phyloP scores from a whole-genome alignment of 1,139 yeast genomes.

The Candida sp. region DNA sequence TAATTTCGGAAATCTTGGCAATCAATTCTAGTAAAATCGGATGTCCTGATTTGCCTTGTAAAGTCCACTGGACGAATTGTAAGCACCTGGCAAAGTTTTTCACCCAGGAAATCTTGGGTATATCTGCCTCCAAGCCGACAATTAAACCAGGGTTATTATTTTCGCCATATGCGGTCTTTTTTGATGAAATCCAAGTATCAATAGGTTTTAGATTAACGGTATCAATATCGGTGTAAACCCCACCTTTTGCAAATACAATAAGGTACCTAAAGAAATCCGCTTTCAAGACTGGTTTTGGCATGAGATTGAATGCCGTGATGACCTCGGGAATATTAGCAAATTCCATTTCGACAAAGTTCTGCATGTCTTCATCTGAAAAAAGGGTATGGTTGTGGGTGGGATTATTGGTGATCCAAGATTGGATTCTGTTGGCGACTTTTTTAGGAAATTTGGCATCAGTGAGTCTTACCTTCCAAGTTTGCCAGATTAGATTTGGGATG shows the following conservation, averaged over 20 bases:
- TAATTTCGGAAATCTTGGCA: slow-evolving; percentile 71
- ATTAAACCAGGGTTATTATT: slow-evolving; percentile 61
- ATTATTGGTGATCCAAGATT: slow-evolving; percentile 57
- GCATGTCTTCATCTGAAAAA: slow-evolving; percentile 65
- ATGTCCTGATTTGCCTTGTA: slow-evolving; percentile 81
- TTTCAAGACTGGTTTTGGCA: slow-evolving; percentile 75
- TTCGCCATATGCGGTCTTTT: slow-evolving; percentile 21
- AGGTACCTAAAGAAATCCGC: slow-evolving; percentile 89
- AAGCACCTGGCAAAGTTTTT: slow-evolving; percentile 64
- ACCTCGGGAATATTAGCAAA: slow-evolving; percentile 73
- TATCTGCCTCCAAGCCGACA: slow-evolving; percentile 88
- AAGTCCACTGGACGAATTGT: slow-evolving; percentile 71
- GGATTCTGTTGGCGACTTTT: slow-evolving; percentile 33
- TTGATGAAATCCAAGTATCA: slow-evolving; percentile 30
- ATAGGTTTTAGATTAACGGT: slow-evolving; percentile 45
- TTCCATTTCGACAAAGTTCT: slow-evolving; percentile 55
- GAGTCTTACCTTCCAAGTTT: slow-evolving; percentile 3
- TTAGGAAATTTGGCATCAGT: slow-evolving; percentile 1
- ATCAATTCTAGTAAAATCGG: slow-evolving; percentile 80
- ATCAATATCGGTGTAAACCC: slow-evolving; percentile 86
- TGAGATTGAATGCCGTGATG: slow-evolving; percentile 61
- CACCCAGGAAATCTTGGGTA: slow-evolving; percentile 74
- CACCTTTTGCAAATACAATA: slow-evolving; percentile 82
- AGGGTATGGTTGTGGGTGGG: slow-evolving; percentile 66
- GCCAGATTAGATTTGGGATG: slow-evolving; percentile 2